A percentile compares a stretch with the other conserved stretches of the same genome.
phyloP scores from a whole-genome alignment of 345 rosid species.

The Euphorbia peplus region DNA sequence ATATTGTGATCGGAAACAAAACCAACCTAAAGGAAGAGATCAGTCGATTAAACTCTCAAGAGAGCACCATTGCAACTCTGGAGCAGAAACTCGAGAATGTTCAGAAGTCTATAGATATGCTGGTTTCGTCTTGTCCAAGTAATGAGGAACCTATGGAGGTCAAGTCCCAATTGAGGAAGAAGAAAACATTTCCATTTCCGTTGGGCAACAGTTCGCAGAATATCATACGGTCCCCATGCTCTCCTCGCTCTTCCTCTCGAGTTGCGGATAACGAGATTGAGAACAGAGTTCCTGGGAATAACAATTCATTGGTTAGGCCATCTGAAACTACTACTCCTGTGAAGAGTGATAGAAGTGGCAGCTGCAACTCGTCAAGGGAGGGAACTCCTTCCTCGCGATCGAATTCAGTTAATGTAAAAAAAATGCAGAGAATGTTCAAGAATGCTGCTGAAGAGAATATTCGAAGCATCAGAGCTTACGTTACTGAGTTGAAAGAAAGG shows the following conservation, averaged over 20 bases:
- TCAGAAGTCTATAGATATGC: conserved; percentile 78
- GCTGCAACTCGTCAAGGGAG: conserved; percentile 48
- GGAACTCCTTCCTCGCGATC: conserved; percentile 54
- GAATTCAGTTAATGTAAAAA: conserved; percentile 81
- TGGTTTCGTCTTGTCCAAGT: conserved; percentile 56
- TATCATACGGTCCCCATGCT: conserved; percentile 76
- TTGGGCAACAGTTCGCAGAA: conserved; percentile 73
- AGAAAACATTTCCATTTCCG: conserved; percentile 66
- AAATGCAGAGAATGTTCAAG: conserved; percentile 91
- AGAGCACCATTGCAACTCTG: conserved; percentile 52
- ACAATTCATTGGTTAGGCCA: conserved; percentile 27
- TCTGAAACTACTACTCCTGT: conserved; percentile 39
- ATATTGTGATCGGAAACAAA: conserved; percentile 43
- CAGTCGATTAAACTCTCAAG: conserved; percentile 70
- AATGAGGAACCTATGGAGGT: conserved; percentile 47
- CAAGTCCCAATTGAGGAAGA: conserved; percentile 62
- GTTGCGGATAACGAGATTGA: conserved; percentile 52
- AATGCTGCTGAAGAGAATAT: conserved; percentile 95
- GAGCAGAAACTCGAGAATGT: conserved; percentile 90
- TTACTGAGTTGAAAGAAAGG: conserved; percentile 84
- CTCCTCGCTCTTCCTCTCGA: conserved; percentile 69
- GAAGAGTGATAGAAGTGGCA: conserved; percentile 32
- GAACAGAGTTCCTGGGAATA: conserved; percentile 66
- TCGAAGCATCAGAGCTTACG: conserved; percentile 74
- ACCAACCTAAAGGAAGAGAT: conserved; percentile 79